Conservation (phyloP, 306 rosid genomes). For the Luffa acutangula region DNA sequence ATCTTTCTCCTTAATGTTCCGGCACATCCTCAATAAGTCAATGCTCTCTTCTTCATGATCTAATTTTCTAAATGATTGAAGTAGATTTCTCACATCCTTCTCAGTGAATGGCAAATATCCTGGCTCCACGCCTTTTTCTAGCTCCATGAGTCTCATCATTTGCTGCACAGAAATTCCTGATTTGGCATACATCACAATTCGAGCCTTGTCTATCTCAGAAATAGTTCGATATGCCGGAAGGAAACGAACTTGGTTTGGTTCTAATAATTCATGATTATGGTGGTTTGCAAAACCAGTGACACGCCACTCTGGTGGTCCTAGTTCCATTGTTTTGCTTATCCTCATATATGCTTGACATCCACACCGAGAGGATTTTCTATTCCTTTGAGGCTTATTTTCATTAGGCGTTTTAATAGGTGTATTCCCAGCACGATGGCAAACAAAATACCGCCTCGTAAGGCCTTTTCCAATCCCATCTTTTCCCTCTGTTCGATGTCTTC, state of each 20-base stretch:
- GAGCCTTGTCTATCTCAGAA: constrained; percentile 69
- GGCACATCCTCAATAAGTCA: constrained; percentile 85
- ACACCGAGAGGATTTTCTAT: constrained; percentile 86
- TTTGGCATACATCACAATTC: constrained; percentile 91
- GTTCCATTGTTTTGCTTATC: constrained; percentile 78
- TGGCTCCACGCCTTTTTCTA: constrained; percentile 87
- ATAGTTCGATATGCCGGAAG: constrained; percentile 96
- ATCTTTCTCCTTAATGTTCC: constrained; percentile 77
- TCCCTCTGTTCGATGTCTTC: constrained; percentile 91
- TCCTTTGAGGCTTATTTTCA: constrained; percentile 82
- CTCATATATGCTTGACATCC: constrained; percentile 93
- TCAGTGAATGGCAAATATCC: constrained; percentile 92
- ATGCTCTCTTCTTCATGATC: constrained; percentile 83
- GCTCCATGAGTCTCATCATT: constrained; percentile 97
- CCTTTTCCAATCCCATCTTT: constrained; percentile 96
- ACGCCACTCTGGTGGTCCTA: constrained; percentile 86
- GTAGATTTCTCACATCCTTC: constrained; percentile 87
- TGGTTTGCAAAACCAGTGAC: constrained; percentile 88
- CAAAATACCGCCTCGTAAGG: constrained; percentile 88
- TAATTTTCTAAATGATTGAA: constrained; percentile 80
- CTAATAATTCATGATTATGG: constrained; percentile 86
- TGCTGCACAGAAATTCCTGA: constrained; percentile 95
- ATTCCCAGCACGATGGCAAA: constrained; percentile 93
- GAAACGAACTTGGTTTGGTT: constrained; percentile 94
- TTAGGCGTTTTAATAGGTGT: constrained; percentile 63